These are phyloP conservation scores for Ciborinia camelliae DNA, from an alignment of 2,329 filamentous ascomycete genomes.

Conservation along the genomic window DNA sequence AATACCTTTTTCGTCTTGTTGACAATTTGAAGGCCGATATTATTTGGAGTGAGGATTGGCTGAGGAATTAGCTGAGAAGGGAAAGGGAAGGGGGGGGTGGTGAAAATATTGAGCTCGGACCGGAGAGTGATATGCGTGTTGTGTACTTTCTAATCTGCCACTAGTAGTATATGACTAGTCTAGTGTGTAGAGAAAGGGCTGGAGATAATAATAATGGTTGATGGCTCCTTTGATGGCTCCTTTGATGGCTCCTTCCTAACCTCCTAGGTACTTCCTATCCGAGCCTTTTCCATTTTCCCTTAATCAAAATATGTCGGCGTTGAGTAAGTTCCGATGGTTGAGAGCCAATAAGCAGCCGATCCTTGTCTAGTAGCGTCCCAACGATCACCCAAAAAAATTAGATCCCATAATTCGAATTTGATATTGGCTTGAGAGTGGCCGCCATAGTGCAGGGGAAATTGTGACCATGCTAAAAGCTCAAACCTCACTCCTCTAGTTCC, in stretches of 20 bases:
- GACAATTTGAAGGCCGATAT: neutral
- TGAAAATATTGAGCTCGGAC: neutral
- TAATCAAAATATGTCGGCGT: neutral
- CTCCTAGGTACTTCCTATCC: too few relatives aligned
- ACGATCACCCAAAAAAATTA: neutral
- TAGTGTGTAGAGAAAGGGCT: too few relatives aligned
- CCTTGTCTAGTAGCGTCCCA: neutral
- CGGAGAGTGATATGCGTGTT: neutral
- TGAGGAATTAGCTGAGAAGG: neutral
- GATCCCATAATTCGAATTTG: neutral
- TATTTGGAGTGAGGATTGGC: conserved; percentile 4
- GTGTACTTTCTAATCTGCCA: too few relatives aligned
- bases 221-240: too few relatives aligned
- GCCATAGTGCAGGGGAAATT: too few relatives aligned
- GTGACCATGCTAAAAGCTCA: too few relatives aligned
- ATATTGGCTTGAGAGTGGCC: neutral
- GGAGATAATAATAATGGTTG: too few relatives aligned
- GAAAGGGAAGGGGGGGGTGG: neutral
- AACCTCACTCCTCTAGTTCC: too few relatives aligned
- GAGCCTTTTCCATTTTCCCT: neutral
- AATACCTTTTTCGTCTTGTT: too few relatives aligned
- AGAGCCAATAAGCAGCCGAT: neutral
- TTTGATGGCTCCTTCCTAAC: neutral
- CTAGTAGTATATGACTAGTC: too few relatives aligned
- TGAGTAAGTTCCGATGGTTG: conserved; percentile 17